A percentile compares a stretch with the other conserved stretches of the same genome.
Conservation (phyloP, 2,329 filamentous ascomycete genomes). For the Fusarium virguliforme region DNA sequence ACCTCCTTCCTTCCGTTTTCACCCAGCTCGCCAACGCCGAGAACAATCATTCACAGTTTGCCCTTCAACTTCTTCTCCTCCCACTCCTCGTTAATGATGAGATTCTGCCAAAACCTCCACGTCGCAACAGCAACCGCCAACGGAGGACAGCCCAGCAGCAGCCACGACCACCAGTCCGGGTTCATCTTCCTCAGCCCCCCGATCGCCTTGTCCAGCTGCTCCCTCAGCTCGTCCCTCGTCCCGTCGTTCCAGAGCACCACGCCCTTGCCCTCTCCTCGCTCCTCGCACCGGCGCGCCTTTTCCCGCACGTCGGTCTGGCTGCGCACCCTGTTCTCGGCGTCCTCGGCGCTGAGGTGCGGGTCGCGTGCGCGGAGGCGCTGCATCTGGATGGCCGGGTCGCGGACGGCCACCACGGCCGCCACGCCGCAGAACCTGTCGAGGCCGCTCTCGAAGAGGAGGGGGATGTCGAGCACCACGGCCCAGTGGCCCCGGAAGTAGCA, state of each 20-base stretch:
- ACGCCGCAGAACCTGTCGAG: conserved; percentile 90
- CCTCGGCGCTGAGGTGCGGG: conserved; percentile 83
- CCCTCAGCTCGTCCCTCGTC: conserved; percentile 77
- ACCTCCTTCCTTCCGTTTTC: not conserved
- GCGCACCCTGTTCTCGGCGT: conserved; percentile 87
- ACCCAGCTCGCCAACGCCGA: not conserved
- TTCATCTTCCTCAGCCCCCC: conserved; percentile 73
- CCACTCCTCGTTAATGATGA: conserved; percentile 80
- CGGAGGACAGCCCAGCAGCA: conserved; percentile 80
- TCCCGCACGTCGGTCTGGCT: conserved; percentile 90
- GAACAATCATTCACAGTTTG: conserved; percentile 39
- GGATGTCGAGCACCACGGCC: conserved; percentile 94
- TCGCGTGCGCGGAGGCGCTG: conserved; percentile 82
- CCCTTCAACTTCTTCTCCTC: conserved; percentile 66
- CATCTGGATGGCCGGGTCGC: conserved; percentile 87
- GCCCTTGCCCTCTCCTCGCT: conserved; percentile 75
- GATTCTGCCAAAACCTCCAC: conserved; percentile 82
- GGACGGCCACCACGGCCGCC: conserved; percentile 89
- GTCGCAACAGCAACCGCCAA: conserved; percentile 77
- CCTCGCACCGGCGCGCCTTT: conserved; percentile 84
- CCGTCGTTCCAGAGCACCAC: conserved; percentile 94
- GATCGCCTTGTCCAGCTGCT: conserved; percentile 78
- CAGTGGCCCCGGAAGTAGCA: conserved; percentile 83
- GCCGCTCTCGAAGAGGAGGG: conserved; percentile 89
- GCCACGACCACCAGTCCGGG: conserved; percentile 88